These are phyloP conservation scores for Tetrahymena thermophila DNA, from an alignment of 73 alveolate genomes.

Conservation along the genomic window DNA sequence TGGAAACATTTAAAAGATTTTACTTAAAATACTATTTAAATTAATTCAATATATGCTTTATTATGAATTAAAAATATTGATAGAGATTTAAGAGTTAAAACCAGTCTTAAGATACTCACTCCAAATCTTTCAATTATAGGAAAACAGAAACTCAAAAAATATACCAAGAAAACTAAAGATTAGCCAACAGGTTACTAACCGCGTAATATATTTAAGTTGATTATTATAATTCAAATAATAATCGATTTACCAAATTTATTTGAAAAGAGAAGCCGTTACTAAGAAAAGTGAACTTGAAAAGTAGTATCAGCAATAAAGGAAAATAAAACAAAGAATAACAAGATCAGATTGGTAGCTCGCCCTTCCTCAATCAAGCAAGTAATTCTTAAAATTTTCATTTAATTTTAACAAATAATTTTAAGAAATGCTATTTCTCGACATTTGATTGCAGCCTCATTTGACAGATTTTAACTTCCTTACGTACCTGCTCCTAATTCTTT, in stretches of 20 bases:
- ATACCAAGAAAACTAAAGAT: neutral
- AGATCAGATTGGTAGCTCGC: neutral
- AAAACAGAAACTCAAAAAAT: neutral
- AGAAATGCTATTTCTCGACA: neutral
- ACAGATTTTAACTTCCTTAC: neutral
- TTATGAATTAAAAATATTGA: neutral
- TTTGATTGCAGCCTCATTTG: neutral
- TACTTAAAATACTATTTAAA: no score
- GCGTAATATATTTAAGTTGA: neutral
- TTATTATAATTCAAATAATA: neutral
- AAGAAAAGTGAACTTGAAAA: neutral
- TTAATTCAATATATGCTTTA: neutral
- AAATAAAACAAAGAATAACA: neutral
- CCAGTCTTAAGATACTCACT: neutral
- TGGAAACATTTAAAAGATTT: no score
- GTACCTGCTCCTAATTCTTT: neutral
- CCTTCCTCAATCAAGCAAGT: neutral
- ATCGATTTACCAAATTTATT: neutral
- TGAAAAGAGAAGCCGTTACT: neutral
- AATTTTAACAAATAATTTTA: neutral
- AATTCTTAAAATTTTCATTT: neutral
- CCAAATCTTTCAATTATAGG: neutral
- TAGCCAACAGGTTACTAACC: neutral
- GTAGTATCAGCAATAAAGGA: neutral
- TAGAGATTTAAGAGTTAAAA: neutral